Evolutionary conservation across 768 basidiomycete species (phyloP).

Genomic region (Tricholoma bakamatsutake): DNA sequence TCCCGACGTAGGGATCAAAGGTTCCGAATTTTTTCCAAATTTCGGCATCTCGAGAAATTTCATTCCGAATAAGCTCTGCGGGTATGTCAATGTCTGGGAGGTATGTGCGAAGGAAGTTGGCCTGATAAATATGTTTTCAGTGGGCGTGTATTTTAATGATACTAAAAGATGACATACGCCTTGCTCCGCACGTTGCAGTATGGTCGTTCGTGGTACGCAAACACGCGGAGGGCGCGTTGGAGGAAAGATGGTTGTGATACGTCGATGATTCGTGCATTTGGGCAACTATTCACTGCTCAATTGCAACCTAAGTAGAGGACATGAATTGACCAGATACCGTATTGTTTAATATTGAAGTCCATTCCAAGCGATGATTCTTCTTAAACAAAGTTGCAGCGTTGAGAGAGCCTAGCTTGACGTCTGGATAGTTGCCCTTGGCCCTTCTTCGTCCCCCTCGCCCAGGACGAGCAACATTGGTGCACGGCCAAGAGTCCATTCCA

Average conservation of each 20-base stretch:
- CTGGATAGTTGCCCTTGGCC: slow-evolving; percentile 38
- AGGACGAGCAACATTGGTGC: slow-evolving; percentile 17
- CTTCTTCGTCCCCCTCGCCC: slow-evolving; percentile 24
- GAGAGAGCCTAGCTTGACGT: slow-evolving; percentile 50
- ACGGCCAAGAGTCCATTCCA: slow-evolving; percentile 80
- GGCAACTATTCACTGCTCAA: background rate
- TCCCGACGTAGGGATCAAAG: slow-evolving; percentile 58
- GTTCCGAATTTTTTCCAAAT: slow-evolving; percentile 24
- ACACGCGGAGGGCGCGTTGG: slow-evolving; percentile 39
- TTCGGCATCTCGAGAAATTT: slow-evolving; percentile 42
- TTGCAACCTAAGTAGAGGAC: background rate
- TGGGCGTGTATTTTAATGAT: background rate
- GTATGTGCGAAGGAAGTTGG: slow-evolving; percentile 64
- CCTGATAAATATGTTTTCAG: slow-evolving; percentile 31
- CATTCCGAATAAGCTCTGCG: slow-evolving; percentile 55
- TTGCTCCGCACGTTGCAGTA: slow-evolving; percentile 55
- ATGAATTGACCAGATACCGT: slow-evolving; percentile 21
- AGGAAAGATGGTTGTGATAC: slow-evolving; percentile 48
- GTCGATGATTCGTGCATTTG: slow-evolving; percentile 8
- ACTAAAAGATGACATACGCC: slow-evolving; percentile 40
- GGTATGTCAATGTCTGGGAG: slow-evolving; percentile 74
- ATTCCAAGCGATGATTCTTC: slow-evolving; percentile 39
- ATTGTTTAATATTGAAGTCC: slow-evolving; percentile 39
- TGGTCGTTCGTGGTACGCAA: slow-evolving; percentile 23
- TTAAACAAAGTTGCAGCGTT: slow-evolving; percentile 51